Conservation (phyloP, 371 early-diverging fungal genomes). For the Apophysomyces trapeziformis region DNA sequence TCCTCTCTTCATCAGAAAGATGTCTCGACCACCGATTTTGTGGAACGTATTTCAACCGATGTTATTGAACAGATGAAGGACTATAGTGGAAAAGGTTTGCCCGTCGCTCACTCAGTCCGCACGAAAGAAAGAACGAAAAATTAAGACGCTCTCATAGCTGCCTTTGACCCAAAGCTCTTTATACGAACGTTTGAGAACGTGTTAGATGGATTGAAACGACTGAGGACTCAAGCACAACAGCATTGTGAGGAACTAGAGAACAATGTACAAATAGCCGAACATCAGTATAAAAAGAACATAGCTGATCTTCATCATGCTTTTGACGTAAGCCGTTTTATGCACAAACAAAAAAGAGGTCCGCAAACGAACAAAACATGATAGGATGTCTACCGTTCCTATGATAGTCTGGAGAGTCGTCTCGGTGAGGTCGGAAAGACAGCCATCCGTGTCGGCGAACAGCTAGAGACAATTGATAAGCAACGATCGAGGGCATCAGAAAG, state of each 20-base stretch:
- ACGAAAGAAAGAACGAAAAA: conserved; percentile 2
- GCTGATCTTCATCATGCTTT: conserved; percentile 72
- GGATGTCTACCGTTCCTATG: conserved; percentile 83
- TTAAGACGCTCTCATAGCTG: conserved; percentile 16
- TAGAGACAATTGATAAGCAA: conserved; percentile 94
- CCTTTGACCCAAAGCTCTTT: conserved; percentile 82
- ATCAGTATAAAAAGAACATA: conserved; percentile 75
- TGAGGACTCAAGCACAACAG: conserved; percentile 76
- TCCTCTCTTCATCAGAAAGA: conserved; percentile 35
- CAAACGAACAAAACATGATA: conserved; percentile 34
- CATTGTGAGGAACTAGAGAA: conserved; percentile 86
- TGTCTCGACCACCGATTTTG: conserved; percentile 61
- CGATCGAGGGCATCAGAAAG: conserved; percentile 86
- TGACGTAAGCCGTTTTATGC: conserved; percentile 55
- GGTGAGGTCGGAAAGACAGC: conserved; percentile 94
- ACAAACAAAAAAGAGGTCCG: background rate
- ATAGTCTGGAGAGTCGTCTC: conserved; percentile 84
- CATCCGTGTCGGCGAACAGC: conserved; percentile 95
- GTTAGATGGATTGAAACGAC: conserved; percentile 76
- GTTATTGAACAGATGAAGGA: conserved; percentile 41
- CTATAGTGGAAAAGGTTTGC: conserved; percentile 26
- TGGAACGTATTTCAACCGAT: conserved; percentile 55
- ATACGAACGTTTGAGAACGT: conserved; percentile 89
- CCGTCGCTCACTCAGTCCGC: background rate
- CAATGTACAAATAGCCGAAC: conserved; percentile 72